These are phyloP conservation scores for Quercus lobata DNA, from an alignment of 331 rosid genomes.

Conservation along the genomic window DNA sequence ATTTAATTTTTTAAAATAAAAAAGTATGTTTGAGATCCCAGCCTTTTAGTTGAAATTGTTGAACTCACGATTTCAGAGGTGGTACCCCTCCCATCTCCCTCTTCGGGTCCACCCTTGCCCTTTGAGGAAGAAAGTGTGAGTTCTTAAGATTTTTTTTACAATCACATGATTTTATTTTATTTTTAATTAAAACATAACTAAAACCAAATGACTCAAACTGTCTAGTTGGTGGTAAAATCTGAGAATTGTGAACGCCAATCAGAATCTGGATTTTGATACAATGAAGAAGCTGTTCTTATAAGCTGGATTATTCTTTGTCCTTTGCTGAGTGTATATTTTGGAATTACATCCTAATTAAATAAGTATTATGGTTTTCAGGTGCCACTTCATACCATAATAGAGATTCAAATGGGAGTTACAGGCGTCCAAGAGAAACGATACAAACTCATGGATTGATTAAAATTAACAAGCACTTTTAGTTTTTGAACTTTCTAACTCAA, in stretches of 20 bases:
- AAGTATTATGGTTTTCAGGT: constrained; percentile 47
- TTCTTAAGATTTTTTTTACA: too few relatives aligned
- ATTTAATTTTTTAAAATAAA: too few relatives aligned
- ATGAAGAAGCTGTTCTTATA: not conserved
- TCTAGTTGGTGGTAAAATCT: not conserved
- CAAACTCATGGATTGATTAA: constrained; percentile 81
- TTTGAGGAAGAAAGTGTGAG: too few relatives aligned
- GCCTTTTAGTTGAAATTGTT: too few relatives aligned
- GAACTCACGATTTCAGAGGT: too few relatives aligned
- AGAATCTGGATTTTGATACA: not conserved
- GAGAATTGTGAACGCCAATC: not conserved
- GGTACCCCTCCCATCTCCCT: too few relatives aligned
- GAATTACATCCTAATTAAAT: not conserved
- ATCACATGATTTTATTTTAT: too few relatives aligned
- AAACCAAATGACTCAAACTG: too few relatives aligned
- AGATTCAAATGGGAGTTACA: constrained; percentile 98
- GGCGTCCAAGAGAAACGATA: constrained; percentile 98
- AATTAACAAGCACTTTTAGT: not conserved
- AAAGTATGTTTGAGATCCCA: too few relatives aligned
- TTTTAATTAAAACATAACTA: too few relatives aligned
- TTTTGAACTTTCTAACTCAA: constrained; percentile 10
- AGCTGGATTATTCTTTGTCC: not conserved
- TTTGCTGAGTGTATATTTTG: not conserved
- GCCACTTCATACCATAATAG: constrained; percentile 96
- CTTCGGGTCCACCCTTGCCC: too few relatives aligned